These are phyloP conservation scores for Cladobotryum mycophilum DNA, from an alignment of 2,329 filamentous ascomycete species.

Conservation along the genomic window DNA sequence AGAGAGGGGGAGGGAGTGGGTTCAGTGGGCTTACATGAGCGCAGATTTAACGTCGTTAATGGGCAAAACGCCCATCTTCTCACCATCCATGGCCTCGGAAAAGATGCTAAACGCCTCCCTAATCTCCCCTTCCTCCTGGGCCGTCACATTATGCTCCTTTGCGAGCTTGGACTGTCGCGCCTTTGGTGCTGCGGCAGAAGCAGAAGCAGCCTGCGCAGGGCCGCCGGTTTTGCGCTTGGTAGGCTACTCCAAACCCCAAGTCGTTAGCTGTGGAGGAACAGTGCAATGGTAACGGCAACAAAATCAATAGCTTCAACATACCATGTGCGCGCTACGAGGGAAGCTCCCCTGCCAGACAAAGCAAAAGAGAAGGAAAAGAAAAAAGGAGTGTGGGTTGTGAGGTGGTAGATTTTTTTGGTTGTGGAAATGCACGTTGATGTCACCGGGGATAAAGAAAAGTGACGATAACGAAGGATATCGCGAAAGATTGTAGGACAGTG, in stretches of 20 bases:
- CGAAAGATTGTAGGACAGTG: background rate
- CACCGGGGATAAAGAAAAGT: slow-evolving; percentile 9
- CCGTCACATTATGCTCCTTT: slow-evolving; percentile 81
- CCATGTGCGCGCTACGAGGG: background rate
- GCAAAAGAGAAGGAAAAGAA: background rate
- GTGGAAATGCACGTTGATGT: slow-evolving; percentile 14
- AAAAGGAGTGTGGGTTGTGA: background rate
- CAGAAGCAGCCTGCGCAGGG: slow-evolving; percentile 17
- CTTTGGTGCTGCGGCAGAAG: no score
- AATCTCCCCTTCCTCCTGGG: slow-evolving; percentile 82
- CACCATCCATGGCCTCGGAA: slow-evolving; percentile 60
- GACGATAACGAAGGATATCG: background rate
- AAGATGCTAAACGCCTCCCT: slow-evolving; percentile 86
- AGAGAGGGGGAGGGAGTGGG: background rate
- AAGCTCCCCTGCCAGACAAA: background rate
- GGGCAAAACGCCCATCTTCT: slow-evolving; percentile 66
- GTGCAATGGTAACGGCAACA: no score
- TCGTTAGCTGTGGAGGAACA: no score
- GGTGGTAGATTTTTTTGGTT: background rate
- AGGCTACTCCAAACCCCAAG: slow-evolving; percentile 32
- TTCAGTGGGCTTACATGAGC: slow-evolving; percentile 53
- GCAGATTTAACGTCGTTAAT: slow-evolving; percentile 64
- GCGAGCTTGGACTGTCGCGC: slow-evolving; percentile 77
- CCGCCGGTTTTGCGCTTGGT: slow-evolving; percentile 45
- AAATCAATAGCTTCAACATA: background rate